phyloP scores from a whole-genome alignment of 352 stramenopile genomes.

The Phytophthora citrophthora region DNA sequence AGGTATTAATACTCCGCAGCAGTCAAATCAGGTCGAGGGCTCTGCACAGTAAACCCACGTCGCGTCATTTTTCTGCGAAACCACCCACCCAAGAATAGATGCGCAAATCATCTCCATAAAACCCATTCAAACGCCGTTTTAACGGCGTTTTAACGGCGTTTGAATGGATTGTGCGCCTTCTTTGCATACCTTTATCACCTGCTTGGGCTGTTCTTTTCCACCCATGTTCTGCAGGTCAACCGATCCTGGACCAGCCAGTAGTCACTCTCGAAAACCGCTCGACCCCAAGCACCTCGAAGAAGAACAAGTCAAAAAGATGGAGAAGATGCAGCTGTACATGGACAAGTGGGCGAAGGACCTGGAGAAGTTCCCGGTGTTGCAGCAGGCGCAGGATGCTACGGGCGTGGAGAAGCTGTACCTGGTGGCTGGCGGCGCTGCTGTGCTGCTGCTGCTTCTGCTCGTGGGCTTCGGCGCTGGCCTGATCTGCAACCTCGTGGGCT shows the following conservation, averaged over 20 bases:
- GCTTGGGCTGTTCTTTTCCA: not conserved
- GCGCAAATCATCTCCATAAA: not conserved
- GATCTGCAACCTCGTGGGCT: constrained; percentile 86
- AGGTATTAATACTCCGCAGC: constrained; percentile 4
- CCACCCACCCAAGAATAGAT: not conserved
- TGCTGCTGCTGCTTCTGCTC: constrained; percentile 82
- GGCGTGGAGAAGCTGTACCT: constrained; percentile 92
- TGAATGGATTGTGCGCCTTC: no score
- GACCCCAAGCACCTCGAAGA: constrained; percentile 6
- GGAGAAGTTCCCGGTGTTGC: constrained; percentile 80
- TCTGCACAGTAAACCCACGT: not conserved
- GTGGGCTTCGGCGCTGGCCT: constrained; percentile 87
- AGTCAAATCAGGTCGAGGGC: not conserved
- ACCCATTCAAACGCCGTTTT: no score
- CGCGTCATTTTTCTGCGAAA: constrained; percentile 15
- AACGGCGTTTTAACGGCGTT: no score
- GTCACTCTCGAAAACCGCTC: constrained; percentile 28
- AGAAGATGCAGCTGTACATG: constrained; percentile 84
- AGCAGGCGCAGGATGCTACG: constrained; percentile 81
- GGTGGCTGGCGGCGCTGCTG: constrained; percentile 56
- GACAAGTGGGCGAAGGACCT: constrained; percentile 89
- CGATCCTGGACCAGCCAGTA: constrained; percentile 16
- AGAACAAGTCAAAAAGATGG: constrained; percentile 45
- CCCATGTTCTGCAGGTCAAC: constrained; percentile 9
- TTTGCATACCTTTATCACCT: not conserved